Base-by-base conservation (phyloP, 805 yeast genomes). In the Cyberlindnera euphorbiiphila region DNA sequence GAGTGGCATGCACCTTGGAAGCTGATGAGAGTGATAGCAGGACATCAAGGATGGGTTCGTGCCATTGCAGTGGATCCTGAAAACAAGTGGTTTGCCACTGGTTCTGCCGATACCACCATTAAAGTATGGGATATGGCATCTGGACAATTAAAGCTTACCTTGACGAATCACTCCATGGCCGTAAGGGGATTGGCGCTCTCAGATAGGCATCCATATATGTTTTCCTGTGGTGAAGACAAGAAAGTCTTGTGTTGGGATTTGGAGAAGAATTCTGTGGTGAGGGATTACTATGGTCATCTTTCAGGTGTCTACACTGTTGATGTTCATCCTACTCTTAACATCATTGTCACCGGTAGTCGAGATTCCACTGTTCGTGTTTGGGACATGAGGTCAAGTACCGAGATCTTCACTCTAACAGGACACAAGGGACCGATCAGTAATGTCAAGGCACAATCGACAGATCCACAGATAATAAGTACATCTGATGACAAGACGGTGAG, bases 171-270 rank as follows among this genome's bases (percentile, higher is more conserved):
- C 60, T 73, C 83, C 5, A 85, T 91, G 96, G 78, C 87, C 0
- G 91, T 93, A 1, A 63, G 96, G 38, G 83, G 86, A 3, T 53
- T 93, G 12, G 79, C 72, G 0, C 72, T 91, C 0, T 85, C 95
- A 0, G 65, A 71, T 3, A 66, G 83, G 37, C 87, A 81, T 56
- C 96, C 98, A 0, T 91, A 91, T 59, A 64, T 93, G 66, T 93
- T 89, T 57, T 77, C 91, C 11, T 89, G 93, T 17, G 84, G 96
- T 29, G 98, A 93, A 56, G 99, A 93, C 59, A 89, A 89, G 58
- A 71, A 88, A 18, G 86, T 88, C 9, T 78, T 86, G 56, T 89
- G 98, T 60, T 93, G 98, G 97, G 99, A 93, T 65, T 68, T 93
- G 49, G 98, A 91, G 59, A 75, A 78, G 53, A 86, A 89, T 51